Percentiles rank a stretch among this genome's conserved stretches.
Conservation (phyloP, 768 basidiomycete species). For the Psilocybe cyanescens region DNA sequence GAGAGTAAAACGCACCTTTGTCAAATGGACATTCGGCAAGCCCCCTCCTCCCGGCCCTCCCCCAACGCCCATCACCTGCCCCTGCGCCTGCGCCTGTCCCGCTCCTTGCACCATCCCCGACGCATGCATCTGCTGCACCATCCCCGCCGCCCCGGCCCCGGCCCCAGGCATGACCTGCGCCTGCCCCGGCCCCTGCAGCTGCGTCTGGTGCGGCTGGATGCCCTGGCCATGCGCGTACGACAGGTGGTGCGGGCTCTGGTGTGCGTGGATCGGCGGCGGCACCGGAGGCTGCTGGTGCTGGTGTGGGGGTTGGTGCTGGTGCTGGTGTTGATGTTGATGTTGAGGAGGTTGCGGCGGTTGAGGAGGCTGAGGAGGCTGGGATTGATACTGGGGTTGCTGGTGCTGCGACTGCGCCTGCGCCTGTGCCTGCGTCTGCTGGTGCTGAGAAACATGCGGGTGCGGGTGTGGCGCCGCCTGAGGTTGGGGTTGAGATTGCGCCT, state of each 20-base stretch:
- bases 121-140: not conserved
- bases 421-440: too few species aligned
- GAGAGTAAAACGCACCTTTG: conserved; percentile 14
- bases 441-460: too few species aligned
- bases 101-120: not conserved
- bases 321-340: not conserved
- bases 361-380: not conserved
- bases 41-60: too few species aligned
- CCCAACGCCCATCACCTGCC: not conserved
- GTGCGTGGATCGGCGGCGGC: conserved; percentile 13
- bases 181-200: conserved; percentile 9
- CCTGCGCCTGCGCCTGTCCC: not conserved
- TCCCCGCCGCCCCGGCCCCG: not conserved
- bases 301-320: not conserved
- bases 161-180: not conserved
- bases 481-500: not conserved
- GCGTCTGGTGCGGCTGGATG: conserved; percentile 5
- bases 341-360: not conserved
- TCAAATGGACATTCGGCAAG: conserved; percentile 12
- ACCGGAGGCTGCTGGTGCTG: not conserved
- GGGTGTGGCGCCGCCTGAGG: too few species aligned
- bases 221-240: not conserved
- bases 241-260: not conserved
- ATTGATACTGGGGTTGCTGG: too few species aligned
- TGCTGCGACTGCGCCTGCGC: too few species aligned